phyloP scores from a whole-genome alignment of 805 yeast species.

The Starmerella bombi region DNA sequence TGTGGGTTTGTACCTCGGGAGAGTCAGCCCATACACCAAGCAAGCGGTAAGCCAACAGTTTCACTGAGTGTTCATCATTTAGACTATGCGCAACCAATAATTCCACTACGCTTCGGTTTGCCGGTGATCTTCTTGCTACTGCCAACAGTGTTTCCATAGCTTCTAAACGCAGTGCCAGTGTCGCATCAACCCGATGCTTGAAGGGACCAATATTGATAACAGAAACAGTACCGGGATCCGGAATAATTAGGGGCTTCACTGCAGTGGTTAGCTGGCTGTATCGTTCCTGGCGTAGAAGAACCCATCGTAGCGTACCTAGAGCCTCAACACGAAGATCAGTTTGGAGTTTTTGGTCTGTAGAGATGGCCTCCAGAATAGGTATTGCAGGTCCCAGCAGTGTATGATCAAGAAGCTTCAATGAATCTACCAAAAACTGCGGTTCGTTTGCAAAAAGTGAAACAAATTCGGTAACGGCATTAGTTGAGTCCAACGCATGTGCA shows the following conservation, averaged over 20 bases:
- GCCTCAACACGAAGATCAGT: slow-evolving; percentile 4
- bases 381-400: neutral
- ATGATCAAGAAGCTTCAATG: neutral
- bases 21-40: slow-evolving; percentile 29
- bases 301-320: slow-evolving; percentile 6
- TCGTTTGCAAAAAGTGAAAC: neutral
- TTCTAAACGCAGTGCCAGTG: slow-evolving; percentile 57
- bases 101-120: slow-evolving; percentile 21
- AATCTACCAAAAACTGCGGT: slow-evolving; percentile 1
- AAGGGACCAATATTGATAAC: slow-evolving; percentile 69
- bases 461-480: neutral
- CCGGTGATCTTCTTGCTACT: slow-evolving; percentile 14
- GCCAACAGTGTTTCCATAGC: slow-evolving; percentile 58
- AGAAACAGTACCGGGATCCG: slow-evolving; percentile 3
- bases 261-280: neutral
- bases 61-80: slow-evolving; percentile 48
- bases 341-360: neutral
- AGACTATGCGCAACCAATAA: slow-evolving; percentile 39
- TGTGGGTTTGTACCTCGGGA: neutral
- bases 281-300: neutral
- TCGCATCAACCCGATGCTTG: slow-evolving; percentile 69
- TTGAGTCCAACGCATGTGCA: neutral
- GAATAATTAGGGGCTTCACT: neutral
- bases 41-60: slow-evolving; percentile 40
- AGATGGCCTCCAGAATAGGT: neutral